phyloP scores from a whole-genome alignment of 805 yeast species.

The Metschnikowia rubicola region DNA sequence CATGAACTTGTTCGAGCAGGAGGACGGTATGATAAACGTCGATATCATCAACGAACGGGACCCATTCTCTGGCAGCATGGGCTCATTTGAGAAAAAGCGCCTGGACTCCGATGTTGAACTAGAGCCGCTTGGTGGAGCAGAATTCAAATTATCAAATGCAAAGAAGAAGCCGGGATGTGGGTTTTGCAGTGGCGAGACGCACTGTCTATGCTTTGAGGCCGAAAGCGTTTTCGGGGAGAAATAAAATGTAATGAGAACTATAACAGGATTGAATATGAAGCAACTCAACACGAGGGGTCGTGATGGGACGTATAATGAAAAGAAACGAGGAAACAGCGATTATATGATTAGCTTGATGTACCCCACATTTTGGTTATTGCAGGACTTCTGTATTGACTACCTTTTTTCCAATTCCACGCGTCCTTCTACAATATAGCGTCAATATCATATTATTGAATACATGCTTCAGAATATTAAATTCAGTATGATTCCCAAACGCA shows the following conservation, averaged over 20 bases:
- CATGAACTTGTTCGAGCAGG: conserved; percentile 15
- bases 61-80: conserved; percentile 7
- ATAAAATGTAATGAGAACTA: background rate
- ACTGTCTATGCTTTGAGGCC: conserved; percentile 42
- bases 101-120: background rate
- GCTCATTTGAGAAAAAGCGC: conserved; percentile 2
- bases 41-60: conserved; percentile 17
- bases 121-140: background rate
- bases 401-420: no score
- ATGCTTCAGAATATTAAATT: conserved; percentile 4
- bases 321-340: no score
- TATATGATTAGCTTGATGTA: no score
- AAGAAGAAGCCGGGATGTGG: conserved; percentile 27
- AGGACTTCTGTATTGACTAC: no score
- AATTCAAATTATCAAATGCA: conserved; percentile 3
- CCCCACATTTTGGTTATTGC: no score
- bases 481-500: background rate
- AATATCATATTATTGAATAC: conserved; percentile 4
- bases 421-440: background rate
- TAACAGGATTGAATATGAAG: no score
- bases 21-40: conserved; percentile 16
- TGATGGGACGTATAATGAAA: background rate
- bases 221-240: conserved; percentile 22
- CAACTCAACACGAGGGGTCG: no score
- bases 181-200: conserved; percentile 36